Percentiles rank a stretch among this genome's conserved stretches.
Evolutionary conservation across 2,329 filamentous ascomycete species (phyloP).

Genomic region (Stagonosporopsis vannaccii): DNA sequence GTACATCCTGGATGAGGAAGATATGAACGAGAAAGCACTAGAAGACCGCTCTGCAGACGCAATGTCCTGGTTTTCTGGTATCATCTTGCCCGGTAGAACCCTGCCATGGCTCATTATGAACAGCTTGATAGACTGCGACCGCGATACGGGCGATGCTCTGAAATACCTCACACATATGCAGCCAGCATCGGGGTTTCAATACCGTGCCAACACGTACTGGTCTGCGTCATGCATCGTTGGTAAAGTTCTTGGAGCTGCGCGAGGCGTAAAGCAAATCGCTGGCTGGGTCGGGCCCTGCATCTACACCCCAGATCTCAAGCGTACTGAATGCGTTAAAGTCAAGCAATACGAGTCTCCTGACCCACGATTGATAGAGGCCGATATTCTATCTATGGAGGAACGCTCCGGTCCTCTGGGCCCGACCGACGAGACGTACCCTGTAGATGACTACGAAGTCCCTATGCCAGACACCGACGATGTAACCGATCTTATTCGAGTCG

Average conservation of each 20-base stretch:
- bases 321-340: slow-evolving; percentile 74
- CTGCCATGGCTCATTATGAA: slow-evolving; percentile 82
- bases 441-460: slow-evolving; percentile 71
- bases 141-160: slow-evolving; percentile 70
- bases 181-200: slow-evolving; percentile 77
- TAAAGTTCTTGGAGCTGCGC: slow-evolving; percentile 71
- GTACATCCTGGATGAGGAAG: slow-evolving; percentile 66
- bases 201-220: slow-evolving; percentile 81
- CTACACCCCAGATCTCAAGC: slow-evolving; percentile 70
- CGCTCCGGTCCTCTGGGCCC: slow-evolving; percentile 75
- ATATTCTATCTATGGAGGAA: slow-evolving; percentile 71
- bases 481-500: slow-evolving; percentile 72
- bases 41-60: slow-evolving; percentile 74
- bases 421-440: slow-evolving; percentile 65
- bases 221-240: slow-evolving; percentile 74
- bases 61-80: slow-evolving; percentile 79
- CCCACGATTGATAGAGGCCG: slow-evolving; percentile 60
- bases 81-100: slow-evolving; percentile 73
- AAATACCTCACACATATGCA: slow-evolving; percentile 73
- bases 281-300: slow-evolving; percentile 79
- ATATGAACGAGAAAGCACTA: slow-evolving; percentile 54
- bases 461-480: slow-evolving; percentile 64
- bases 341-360: slow-evolving; percentile 67
- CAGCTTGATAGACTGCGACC: slow-evolving; percentile 76
- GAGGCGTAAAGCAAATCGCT: slow-evolving; percentile 73